These are phyloP conservation scores for Peronosclerospora sorghi DNA, from an alignment of 352 stramenopile species.

Conservation along the genomic window DNA sequence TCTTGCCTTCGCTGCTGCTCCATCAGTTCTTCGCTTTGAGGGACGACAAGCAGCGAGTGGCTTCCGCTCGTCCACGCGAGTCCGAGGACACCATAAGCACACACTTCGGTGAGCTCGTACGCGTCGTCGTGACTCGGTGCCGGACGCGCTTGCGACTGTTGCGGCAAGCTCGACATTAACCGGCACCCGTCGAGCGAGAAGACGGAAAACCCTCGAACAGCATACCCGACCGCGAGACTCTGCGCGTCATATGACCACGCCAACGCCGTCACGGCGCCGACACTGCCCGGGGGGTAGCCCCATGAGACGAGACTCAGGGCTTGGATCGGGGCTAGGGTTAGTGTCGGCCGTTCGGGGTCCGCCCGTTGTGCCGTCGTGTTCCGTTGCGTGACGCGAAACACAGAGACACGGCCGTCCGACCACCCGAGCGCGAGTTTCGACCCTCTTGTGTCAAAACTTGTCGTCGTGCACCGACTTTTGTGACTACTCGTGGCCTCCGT, in stretches of 20 bases:
- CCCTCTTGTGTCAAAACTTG: slow-evolving; percentile 34
- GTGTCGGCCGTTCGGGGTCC: neutral
- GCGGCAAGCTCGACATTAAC: slow-evolving; percentile 72
- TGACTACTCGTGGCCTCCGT: slow-evolving; percentile 6
- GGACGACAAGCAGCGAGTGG: slow-evolving; percentile 44
- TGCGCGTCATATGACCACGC: slow-evolving; percentile 56
- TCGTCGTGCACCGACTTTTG: slow-evolving; percentile 36
- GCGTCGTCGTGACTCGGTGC: slow-evolving; percentile 5
- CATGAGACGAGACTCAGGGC: slow-evolving; percentile 51
- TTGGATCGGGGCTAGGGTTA: slow-evolving; percentile 45
- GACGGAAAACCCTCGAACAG: slow-evolving; percentile 56
- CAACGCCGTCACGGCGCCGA: slow-evolving; percentile 48
- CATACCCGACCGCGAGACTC: slow-evolving; percentile 59
- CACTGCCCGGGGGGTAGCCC: slow-evolving; percentile 45
- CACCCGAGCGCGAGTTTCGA: slow-evolving; percentile 53
- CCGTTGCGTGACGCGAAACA: slow-evolving; percentile 37
- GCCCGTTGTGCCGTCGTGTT: slow-evolving; percentile 1
- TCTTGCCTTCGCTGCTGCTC: too few relatives aligned
- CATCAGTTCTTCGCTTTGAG: slow-evolving; percentile 36
- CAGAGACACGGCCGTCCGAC: slow-evolving; percentile 56
- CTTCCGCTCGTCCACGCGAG: slow-evolving; percentile 58
- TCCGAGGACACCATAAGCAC: slow-evolving; percentile 38
- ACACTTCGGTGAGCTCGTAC: slow-evolving; percentile 39
- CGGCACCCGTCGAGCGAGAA: slow-evolving; percentile 74
- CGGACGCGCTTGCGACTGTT: slow-evolving; percentile 54